Conservation (phyloP, 192 early-diverging fungal species). For the Rhizophlyctis rosea region DNA sequence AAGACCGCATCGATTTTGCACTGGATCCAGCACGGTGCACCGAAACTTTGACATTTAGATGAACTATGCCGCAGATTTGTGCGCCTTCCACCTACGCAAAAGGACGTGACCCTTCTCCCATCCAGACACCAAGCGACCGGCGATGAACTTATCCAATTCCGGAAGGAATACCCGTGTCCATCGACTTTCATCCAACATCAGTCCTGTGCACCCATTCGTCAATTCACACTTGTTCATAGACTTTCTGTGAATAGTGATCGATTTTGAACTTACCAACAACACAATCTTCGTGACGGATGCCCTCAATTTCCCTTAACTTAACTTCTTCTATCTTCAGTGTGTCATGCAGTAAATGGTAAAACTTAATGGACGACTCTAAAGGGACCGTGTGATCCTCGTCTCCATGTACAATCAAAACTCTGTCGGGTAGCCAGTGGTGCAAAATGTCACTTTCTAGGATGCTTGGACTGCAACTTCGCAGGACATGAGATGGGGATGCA, state of each 20-base stretch:
- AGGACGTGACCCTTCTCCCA: background rate
- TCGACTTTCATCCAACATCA: background rate
- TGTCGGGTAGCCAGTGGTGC: slow-evolving; percentile 11
- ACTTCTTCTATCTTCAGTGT: background rate
- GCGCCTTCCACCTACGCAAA: too few species aligned
- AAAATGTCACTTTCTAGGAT: background rate
- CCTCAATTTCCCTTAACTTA: background rate
- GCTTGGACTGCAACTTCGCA: background rate
- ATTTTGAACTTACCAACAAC: too few species aligned
- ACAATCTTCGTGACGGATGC: background rate
- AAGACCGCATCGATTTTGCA: too few species aligned
- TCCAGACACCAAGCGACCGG: background rate
- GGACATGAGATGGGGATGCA: slow-evolving; percentile 2
- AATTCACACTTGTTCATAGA: too few species aligned
- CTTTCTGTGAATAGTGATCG: too few species aligned
- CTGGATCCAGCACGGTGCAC: too few species aligned
- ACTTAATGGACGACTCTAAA: background rate
- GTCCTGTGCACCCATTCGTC: too few species aligned
- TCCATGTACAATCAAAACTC: slow-evolving; percentile 30
- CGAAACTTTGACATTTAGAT: too few species aligned
- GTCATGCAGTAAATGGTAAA: background rate
- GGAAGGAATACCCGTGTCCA: background rate
- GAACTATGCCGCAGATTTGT: too few species aligned
- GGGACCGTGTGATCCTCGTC: slow-evolving; percentile 29
- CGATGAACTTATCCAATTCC: background rate